A percentile compares a stretch with the other conserved stretches of the same genome.
These are phyloP conservation scores for Talaromyces trachyspermus DNA, from an alignment of 495 filamentous ascomycete genomes.

Conservation along the genomic window DNA sequence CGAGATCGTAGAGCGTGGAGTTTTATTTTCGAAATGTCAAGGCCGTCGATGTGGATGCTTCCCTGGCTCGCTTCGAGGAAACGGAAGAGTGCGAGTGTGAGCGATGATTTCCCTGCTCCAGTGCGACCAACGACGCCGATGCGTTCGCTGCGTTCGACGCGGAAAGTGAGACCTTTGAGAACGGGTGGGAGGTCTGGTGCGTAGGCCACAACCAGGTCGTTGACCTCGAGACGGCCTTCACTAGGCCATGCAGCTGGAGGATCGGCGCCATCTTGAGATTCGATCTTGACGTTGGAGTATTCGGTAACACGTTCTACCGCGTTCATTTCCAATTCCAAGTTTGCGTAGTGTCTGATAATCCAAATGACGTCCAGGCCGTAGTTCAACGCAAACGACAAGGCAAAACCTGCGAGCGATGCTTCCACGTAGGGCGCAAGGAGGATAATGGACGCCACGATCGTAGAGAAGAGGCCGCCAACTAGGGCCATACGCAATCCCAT, in stretches of 20 bases:
- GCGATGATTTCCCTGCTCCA: conserved; percentile 78
- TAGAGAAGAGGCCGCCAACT: conserved; percentile 53
- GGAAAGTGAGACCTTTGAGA: conserved; percentile 66
- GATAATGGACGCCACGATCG: conserved; percentile 50
- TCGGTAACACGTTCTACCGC: conserved; percentile 76
- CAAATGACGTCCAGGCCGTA: conserved; percentile 43
- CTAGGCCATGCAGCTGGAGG: conserved; percentile 76
- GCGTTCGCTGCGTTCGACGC: conserved; percentile 62
- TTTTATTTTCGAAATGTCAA: conserved; percentile 68
- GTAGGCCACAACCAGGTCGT: conserved; percentile 67
- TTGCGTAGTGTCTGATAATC: conserved; percentile 43
- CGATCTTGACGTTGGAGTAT: conserved; percentile 64
- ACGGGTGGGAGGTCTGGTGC: conserved; percentile 69
- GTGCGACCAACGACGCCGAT: conserved; percentile 82
- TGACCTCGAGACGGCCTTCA: conserved; percentile 65
- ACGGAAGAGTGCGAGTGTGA: conserved; percentile 77
- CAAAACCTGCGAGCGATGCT: conserved; percentile 67
- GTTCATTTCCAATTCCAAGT: conserved; percentile 75
- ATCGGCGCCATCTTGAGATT: conserved; percentile 48
- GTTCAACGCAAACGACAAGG: conserved; percentile 49
- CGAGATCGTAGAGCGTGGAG: conserved; percentile 66
- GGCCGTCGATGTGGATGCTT: conserved; percentile 64
- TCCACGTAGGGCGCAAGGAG: conserved; percentile 51
- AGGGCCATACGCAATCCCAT: conserved; percentile 52
- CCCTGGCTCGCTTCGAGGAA: conserved; percentile 70